phyloP scores from a whole-genome alignment of 2,329 filamentous ascomycete genomes.

The Aspergillus ibericus region DNA sequence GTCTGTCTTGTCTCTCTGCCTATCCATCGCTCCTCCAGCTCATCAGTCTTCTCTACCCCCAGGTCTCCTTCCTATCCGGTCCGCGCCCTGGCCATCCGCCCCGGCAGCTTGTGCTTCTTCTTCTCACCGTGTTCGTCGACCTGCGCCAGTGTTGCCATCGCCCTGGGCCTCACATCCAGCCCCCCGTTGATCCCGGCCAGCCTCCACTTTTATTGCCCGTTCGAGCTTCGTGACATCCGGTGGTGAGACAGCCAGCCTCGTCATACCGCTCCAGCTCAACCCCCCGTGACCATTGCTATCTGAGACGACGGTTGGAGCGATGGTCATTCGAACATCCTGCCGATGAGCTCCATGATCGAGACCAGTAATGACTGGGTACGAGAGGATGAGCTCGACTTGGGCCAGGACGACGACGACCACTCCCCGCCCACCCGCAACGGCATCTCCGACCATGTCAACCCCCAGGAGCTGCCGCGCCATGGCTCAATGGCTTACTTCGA shows the following conservation, averaged over 20 bases:
- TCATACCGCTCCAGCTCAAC: background rate
- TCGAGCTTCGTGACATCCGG: background rate
- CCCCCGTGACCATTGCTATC: background rate
- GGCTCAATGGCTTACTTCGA: constrained; percentile 23
- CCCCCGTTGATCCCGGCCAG: background rate
- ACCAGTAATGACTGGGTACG: constrained; percentile 62
- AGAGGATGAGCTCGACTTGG: constrained; percentile 54
- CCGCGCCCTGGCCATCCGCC: background rate
- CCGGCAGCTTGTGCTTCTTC: background rate
- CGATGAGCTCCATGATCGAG: constrained; percentile 69
- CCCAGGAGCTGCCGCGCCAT: constrained; percentile 21
- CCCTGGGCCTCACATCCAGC: background rate
- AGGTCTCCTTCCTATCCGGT: background rate
- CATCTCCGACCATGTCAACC: constrained; percentile 18
- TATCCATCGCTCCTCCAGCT: background rate
- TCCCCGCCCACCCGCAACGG: constrained; percentile 30
- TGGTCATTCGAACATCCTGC: constrained; percentile 53
- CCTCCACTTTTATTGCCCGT: background rate
- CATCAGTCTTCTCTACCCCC: background rate
- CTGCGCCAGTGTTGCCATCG: background rate
- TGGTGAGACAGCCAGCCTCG: background rate
- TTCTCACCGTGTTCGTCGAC: background rate
- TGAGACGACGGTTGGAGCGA: constrained; percentile 43
- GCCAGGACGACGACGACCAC: constrained; percentile 41
- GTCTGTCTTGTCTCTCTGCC: background rate